Percentiles rank a stretch among this genome's conserved stretches.
Conservation (phyloP, 768 basidiomycete species). For the Lactifluus subvellereus region DNA sequence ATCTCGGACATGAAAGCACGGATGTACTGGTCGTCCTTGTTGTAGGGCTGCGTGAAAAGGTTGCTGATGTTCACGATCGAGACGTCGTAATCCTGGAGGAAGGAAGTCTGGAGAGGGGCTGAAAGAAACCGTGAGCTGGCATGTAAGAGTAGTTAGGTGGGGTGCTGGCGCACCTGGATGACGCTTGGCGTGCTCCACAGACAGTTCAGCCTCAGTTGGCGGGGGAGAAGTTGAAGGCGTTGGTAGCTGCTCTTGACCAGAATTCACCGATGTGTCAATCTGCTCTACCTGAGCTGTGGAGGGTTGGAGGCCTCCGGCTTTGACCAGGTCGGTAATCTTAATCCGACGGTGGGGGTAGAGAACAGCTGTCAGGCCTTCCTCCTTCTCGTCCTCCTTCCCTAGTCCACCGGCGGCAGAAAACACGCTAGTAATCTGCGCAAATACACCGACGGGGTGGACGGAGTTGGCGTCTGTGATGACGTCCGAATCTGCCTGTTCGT, state of each 20-base stretch:
- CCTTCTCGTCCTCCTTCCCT: constrained; percentile 67
- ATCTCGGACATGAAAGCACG: constrained; percentile 96
- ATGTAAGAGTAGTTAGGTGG: neutral
- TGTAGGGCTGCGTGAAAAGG: constrained; percentile 71
- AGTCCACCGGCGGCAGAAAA: constrained; percentile 56
- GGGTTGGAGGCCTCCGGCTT: constrained; percentile 43
- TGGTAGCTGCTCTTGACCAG: constrained; percentile 41
- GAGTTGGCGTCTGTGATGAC: constrained; percentile 83
- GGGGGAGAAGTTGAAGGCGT: constrained; percentile 40
- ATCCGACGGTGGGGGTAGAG: constrained; percentile 91
- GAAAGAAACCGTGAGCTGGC: constrained; percentile 19
- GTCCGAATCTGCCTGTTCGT: constrained; percentile 88
- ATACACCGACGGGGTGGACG: constrained; percentile 91
- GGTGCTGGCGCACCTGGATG: constrained; percentile 17
- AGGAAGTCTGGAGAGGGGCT: constrained; percentile 76
- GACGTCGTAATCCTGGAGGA: constrained; percentile 72
- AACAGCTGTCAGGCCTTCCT: constrained; percentile 90
- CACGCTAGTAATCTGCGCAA: constrained; percentile 94
- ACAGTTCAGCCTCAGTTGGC: constrained; percentile 3
- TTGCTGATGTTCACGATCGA: constrained; percentile 90
- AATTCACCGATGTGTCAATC: constrained; percentile 29
- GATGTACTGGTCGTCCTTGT: constrained; percentile 91
- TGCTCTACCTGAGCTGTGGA: constrained; percentile 34
- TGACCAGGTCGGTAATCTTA: constrained; percentile 79
- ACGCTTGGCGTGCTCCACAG: constrained; percentile 14